A percentile compares a stretch with the other conserved stretches of the same genome.
Conservation (phyloP, 2,329 filamentous ascomycete genomes). For the Alternaria triticimaculans region DNA sequence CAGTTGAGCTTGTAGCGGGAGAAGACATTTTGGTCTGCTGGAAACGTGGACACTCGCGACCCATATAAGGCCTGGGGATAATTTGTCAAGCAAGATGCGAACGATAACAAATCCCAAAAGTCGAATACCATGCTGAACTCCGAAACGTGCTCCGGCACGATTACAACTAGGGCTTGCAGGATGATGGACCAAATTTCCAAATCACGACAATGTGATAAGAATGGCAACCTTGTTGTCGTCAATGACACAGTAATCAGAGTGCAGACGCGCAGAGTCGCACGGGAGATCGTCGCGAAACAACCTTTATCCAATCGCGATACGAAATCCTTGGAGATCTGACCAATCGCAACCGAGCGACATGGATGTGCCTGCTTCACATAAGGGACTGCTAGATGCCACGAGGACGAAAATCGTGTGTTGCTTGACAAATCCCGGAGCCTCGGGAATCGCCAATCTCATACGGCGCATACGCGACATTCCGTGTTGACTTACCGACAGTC, state of each 20-base stretch:
- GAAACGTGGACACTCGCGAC: neutral
- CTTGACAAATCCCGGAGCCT: slow-evolving; percentile 28
- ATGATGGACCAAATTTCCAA: slow-evolving; percentile 3
- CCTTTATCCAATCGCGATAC: slow-evolving; percentile 12
- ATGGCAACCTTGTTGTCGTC: neutral
- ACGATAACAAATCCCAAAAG: neutral
- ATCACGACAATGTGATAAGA: neutral
- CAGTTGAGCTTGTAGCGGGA: slow-evolving; percentile 17
- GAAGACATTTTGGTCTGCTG: slow-evolving; percentile 18
- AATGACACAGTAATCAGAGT: neutral
- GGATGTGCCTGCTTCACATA: slow-evolving; percentile 1
- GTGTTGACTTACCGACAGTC: slow-evolving; percentile 10
- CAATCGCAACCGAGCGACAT: slow-evolving; percentile 1
- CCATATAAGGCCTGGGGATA: slow-evolving; percentile 19
- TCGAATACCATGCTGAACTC: neutral
- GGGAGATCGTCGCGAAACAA: neutral
- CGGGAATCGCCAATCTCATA: slow-evolving; percentile 1
- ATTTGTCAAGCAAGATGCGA: slow-evolving; percentile 26
- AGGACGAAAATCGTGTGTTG: slow-evolving; percentile 1
- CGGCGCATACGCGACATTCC: slow-evolving; percentile 1
- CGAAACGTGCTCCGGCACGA: slow-evolving; percentile 7
- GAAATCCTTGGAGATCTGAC: neutral
- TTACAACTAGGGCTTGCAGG: slow-evolving; percentile 2
- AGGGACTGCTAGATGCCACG: slow-evolving; percentile 1
- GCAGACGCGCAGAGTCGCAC: neutral